Base-by-base conservation (phyloP, 2,329 filamentous ascomycete genomes). In the Elsinoe perseae region DNA sequence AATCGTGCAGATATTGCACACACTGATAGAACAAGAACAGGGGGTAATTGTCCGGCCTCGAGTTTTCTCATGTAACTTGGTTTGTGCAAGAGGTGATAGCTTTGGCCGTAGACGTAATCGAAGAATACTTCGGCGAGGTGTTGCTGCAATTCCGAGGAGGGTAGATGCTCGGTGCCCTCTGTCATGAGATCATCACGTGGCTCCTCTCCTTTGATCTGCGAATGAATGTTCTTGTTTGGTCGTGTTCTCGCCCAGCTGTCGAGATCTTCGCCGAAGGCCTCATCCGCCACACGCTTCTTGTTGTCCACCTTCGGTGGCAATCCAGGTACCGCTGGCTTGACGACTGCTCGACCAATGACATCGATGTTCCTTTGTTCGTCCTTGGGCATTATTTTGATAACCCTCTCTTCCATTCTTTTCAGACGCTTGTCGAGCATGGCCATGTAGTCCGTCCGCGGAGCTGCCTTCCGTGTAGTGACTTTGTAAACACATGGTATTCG, bases 401-500 rank as follows among this genome's bases (percentile, higher is more conserved):
- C 93, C 57, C 92, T 85, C 66, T 97, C 92, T 71, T 98, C 93
- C 93, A 97, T 97, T 57, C 92, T 80, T 75, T 95, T 96, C 62
- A 97, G 72, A 54, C 93, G 82, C 73, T 95, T 96, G 73, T 97
- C 93, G 64, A 97, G 75, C 90, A 97, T 97, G 40, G 91, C 90
- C 93, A 97, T 97, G 71, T 97, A 97, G 71, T 97, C 93, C 16
- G 93, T 97, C 54, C 93, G 81, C 2, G 93, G 93, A 2, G 91
- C 90, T 1, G 92, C 90, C 70, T 97, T 97, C 59, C 93, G 81
- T 3, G 91, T 90, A 0, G 91, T 97, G 58, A 95, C 89, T 68
- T 97, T 97, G 78, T 97, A 98, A 3, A 97, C 91, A 69, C 93
- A 98, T 1, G 92, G 92, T 63, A 95, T 95, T 42, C 92, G 83